Evolutionary conservation across 139 green algal genomes (phyloP).

Genomic region (Raphidocelis subcapitata): DNA sequence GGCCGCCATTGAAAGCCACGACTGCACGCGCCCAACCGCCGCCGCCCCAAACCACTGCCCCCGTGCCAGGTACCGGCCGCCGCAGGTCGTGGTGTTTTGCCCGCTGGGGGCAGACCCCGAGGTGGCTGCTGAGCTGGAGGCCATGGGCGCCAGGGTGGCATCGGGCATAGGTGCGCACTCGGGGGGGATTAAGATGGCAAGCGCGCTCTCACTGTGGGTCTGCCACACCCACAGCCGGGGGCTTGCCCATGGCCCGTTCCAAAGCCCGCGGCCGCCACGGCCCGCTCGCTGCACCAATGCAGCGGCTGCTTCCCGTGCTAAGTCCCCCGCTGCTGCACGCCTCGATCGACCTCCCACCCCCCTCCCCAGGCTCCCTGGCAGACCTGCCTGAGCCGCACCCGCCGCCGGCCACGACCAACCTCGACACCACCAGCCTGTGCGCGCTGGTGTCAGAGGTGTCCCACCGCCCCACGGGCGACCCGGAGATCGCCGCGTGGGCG

Average conservation of each 20-base stretch:
- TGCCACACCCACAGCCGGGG: background rate
- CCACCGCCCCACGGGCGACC: background rate
- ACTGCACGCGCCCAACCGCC: no score
- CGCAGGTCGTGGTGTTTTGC: constrained; percentile 13
- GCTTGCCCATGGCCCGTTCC: no score
- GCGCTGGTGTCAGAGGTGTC: constrained; percentile 33
- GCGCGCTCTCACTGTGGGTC: background rate
- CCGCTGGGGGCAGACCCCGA: constrained; percentile 9
- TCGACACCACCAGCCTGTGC: constrained; percentile 61
- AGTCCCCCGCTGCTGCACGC: no score
- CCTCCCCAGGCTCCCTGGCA: constrained; percentile 11
- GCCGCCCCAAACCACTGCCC: background rate
- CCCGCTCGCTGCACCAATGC: no score
- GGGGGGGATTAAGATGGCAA: background rate
- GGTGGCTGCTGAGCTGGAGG: constrained; percentile 26
- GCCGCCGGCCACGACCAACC: constrained; percentile 27
- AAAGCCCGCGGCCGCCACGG: no score
- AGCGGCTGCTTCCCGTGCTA: background rate
- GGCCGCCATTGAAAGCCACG: no score
- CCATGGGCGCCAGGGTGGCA: constrained; percentile 41
- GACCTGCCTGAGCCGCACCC: constrained; percentile 27
- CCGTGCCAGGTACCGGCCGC: no score
- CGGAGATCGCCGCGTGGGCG: constrained; percentile 29
- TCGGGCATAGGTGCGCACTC: constrained; percentile 3
- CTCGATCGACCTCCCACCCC: background rate